phyloP scores from a whole-genome alignment of 2,329 filamentous ascomycete species.

The Aspergillus eucalypticola region DNA sequence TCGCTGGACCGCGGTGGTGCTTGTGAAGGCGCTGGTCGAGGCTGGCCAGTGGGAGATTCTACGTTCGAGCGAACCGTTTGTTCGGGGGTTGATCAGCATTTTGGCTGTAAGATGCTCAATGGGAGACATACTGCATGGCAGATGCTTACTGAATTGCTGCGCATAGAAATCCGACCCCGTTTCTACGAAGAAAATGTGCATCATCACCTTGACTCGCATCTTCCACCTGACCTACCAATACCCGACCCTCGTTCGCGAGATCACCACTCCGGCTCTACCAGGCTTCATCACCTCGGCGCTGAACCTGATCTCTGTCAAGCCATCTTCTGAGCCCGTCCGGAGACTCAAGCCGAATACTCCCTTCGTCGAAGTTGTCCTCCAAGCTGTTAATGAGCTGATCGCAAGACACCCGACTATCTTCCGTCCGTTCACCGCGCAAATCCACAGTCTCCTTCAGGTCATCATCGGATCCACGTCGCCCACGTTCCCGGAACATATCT shows the following conservation, averaged over 20 bases:
- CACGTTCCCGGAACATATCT: constrained; percentile 55
- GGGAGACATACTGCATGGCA: neutral
- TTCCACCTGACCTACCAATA: constrained; percentile 81
- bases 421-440: constrained; percentile 70
- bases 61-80: constrained; percentile 72
- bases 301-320: constrained; percentile 59
- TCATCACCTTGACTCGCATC: constrained; percentile 78
- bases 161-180: constrained; percentile 72
- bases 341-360: constrained; percentile 44
- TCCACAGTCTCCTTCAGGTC: constrained; percentile 61
- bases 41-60: constrained; percentile 82
- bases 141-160: constrained; percentile 17
- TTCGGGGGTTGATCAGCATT: constrained; percentile 71
- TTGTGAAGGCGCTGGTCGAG: constrained; percentile 80
- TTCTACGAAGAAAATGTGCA: constrained; percentile 71
- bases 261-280: constrained; percentile 79
- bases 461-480: constrained; percentile 65
- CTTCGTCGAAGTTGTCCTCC: constrained; percentile 67
- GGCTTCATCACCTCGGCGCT: constrained; percentile 73
- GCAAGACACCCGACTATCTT: constrained; percentile 82
- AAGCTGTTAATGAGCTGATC: constrained; percentile 70
- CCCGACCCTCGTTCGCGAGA: constrained; percentile 79
- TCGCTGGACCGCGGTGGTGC: constrained; percentile 72
- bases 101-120: constrained; percentile 59
- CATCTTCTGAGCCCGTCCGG: constrained; percentile 35